Evolutionary conservation across 2,329 filamentous ascomycete species (phyloP), one percentile per base, ranked within the genome.

Genomic region (Coniosporium tulheliwenetii): DNA sequence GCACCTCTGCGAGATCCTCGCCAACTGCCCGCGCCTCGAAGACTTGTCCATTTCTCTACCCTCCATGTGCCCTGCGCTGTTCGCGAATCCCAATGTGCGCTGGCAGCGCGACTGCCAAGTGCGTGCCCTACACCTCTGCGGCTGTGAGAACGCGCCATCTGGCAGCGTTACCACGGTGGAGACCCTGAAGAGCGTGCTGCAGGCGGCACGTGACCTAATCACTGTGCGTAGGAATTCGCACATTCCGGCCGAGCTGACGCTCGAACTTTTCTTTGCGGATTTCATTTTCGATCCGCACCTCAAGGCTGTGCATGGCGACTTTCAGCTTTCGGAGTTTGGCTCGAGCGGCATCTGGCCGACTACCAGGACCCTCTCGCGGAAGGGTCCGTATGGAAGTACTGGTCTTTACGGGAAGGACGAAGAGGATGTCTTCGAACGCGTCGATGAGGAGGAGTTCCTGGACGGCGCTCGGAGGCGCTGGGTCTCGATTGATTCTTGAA

Each of bases 181-280:
- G 12, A 54, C 55, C 30, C 56, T 70, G n/a, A 50, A 59, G 37
- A 50, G 54, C 40, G 45, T 65, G 13, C 60, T 69, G 14, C 45
- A 57, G 36, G 53, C 63, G 36, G 62, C 64, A 10, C 63, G 66
- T 33, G 43, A 42, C 5, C 58, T 70, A 29, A 61, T 66, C 37
- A 47, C 49, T 12, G 50, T 53, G 5, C 62, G 62, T 26, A 55
- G 56, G 3, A 56, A 59, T 10, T 57, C 58, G 43, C 50, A 54
- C 16, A 51, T 58, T 30, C 58, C 58, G 7, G 51, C 48, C 26
- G 54, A 62, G 19, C 58, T 70, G 2, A 61, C 60, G 41, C 56
- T 69, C 37, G 66, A 70, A 47, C 52, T 70, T 26, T 70, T 70
- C 59, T 69, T 68, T 48, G 64, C 63, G 2, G 65, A 66, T 44